Evolutionary conservation across 2,329 filamentous ascomycete genomes (phyloP).

Genomic region (Diaporthe sp.): DNA sequence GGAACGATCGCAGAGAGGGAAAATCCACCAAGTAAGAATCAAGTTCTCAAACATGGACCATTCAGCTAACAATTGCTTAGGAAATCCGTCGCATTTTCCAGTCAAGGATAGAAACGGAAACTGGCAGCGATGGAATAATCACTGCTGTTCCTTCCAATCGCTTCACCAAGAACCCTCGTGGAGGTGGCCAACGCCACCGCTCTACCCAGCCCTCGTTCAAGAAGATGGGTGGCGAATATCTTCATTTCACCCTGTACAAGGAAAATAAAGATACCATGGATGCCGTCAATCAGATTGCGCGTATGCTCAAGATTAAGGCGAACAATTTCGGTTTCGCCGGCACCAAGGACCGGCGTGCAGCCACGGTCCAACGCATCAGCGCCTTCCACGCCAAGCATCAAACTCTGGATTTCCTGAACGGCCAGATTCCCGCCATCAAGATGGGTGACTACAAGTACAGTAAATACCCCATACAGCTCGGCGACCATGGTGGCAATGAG

Average conservation of each 20-base stretch:
- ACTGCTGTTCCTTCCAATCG: conserved; percentile 73
- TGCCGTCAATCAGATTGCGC: conserved; percentile 81
- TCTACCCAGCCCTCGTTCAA: conserved; percentile 39
- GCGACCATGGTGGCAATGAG: conserved; percentile 89
- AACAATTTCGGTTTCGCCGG: conserved; percentile 84
- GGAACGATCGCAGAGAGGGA: conserved; percentile 59
- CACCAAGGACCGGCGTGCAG: conserved; percentile 90
- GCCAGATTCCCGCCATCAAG: conserved; percentile 71
- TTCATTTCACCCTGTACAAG: conserved; percentile 95
- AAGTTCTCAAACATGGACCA: neutral
- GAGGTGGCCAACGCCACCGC: conserved; percentile 47
- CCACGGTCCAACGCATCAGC: conserved; percentile 86
- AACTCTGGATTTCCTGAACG: conserved; percentile 75
- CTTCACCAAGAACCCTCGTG: conserved; percentile 57
- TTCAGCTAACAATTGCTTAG: conserved; percentile 46
- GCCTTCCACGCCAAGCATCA: conserved; percentile 66
- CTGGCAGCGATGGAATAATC: conserved; percentile 69
- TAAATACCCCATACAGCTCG: conserved; percentile 80
- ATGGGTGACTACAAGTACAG: conserved; percentile 88
- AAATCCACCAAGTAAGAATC: conserved; percentile 62
- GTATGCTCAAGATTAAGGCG: conserved; percentile 79
- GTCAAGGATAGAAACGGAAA: conserved; percentile 82
- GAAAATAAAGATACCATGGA: conserved; percentile 99
- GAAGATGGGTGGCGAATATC: conserved; percentile 74
- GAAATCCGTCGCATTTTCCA: conserved; percentile 84